Base-by-base conservation (phyloP, 805 yeast species). In the Kodamaea kakaduensis region DNA sequence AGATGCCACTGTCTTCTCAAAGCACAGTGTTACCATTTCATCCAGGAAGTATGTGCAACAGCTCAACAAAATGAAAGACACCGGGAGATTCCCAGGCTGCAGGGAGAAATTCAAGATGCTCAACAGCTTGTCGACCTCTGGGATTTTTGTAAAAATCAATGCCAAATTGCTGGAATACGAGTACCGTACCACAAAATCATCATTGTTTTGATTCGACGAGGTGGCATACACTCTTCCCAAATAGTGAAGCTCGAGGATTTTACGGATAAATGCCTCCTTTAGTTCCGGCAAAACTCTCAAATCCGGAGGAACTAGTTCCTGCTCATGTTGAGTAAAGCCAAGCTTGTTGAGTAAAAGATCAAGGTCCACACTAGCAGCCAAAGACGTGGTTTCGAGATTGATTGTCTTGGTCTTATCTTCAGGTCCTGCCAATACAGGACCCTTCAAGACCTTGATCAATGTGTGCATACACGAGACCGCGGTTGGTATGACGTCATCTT, bases 381-480 rank as follows among this genome's bases (percentile, higher is more conserved):
- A 56, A 1, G 70, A 60, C 10, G 75, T 64, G 41, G 71, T 72
- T n/a, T 59, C 54, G 3, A 75, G 54, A 41, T 70, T 65, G 24
- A 87, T 78, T 0, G 82, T 75, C 47, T 75, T 79, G 3, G 66
- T 57, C 8, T 71, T 74, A 4, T 68, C 72, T 2, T 54, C 59
- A 2, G 70, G 59, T 2, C 51, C 56, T 16, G 70, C 54, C 6
- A 64, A 52, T 15, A 86, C 54, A 0, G 95, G 90, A 2, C 87
- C 89, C 43, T 68, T 75, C 31, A 85, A 59, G 6, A 83, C 81
- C 41, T 75, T 77, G 45, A 73, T 68, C 12, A 86, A 49, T 0
- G 86, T 81, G 32, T 64, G 62, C 15, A 83, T 61, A 46, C 94
- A 81, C 28, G 71, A 73, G 0, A 72, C 29, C 0, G 65, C 67